Evolutionary conservation across 768 basidiomycete species (phyloP).

Genomic region (Suillus clintonianus): DNA sequence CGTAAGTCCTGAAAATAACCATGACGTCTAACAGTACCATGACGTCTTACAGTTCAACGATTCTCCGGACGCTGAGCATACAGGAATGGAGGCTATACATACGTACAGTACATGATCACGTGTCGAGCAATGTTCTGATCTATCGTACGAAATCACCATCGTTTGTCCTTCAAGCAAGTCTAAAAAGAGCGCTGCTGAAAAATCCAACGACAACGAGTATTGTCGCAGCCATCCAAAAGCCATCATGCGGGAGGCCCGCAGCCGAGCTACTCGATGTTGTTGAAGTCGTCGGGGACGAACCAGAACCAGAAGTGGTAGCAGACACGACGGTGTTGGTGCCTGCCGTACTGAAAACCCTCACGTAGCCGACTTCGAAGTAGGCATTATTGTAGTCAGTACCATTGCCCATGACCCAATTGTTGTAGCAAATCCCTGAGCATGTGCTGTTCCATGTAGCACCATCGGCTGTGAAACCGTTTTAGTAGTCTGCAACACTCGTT

Average conservation of each 20-base stretch:
- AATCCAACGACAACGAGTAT: constrained; percentile 12
- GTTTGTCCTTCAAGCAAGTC: neutral
- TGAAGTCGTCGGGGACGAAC: constrained; percentile 11
- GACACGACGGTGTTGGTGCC: constrained; percentile 30
- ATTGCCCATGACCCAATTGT: constrained; percentile 66
- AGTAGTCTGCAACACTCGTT: neutral
- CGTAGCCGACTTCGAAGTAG: constrained; percentile 71
- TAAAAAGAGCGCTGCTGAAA: neutral
- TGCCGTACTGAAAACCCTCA: constrained; percentile 48
- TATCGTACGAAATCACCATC: neutral
- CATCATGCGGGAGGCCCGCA: neutral
- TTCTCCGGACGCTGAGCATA: neutral
- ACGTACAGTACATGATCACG: neutral
- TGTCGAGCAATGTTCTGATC: neutral
- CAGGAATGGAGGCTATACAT: neutral
- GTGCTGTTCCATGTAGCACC: constrained; percentile 56
- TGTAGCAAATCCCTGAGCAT: constrained; percentile 68
- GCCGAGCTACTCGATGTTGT: constrained; percentile 12
- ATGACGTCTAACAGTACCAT: neutral
- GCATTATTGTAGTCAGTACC: constrained; percentile 63
- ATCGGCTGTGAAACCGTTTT: constrained; percentile 7
- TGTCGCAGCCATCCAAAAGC: constrained; percentile 9
- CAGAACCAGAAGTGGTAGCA: constrained; percentile 17
- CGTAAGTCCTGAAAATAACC: neutral
- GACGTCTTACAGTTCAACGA: neutral